A percentile compares a stretch with the other conserved stretches of the same genome.
Evolutionary conservation across 176 grass and related monocot genomes (phyloP).

Genomic region (Avena atlantica): DNA sequence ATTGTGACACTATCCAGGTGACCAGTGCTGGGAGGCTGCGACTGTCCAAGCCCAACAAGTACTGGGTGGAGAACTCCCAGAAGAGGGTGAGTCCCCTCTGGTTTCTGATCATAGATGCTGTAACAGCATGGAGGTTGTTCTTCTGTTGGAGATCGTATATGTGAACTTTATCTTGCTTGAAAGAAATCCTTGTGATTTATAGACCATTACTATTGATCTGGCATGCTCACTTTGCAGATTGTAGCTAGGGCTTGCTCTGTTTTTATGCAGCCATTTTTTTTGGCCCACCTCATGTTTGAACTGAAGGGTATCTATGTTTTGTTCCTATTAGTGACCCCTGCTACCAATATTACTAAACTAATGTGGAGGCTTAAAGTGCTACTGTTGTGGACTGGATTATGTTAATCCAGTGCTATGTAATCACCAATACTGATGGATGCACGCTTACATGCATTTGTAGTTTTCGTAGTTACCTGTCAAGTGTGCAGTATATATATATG

Average conservation of each 20-base stretch:
- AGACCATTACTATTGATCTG: not conserved
- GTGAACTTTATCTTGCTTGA: not conserved
- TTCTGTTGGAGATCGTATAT: not conserved
- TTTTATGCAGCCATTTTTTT: not conserved
- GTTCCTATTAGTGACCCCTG: not conserved
- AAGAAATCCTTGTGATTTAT: not conserved
- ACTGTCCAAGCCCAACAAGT: constrained; percentile 90
- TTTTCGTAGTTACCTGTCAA: not conserved
- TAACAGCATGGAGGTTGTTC: not conserved
- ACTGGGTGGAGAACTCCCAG: constrained; percentile 92
- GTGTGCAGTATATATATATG: not conserved
- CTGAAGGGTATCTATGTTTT: constrained; percentile 11
- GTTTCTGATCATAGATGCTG: not conserved
- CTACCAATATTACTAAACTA: constrained; percentile 5
- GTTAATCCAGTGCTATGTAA: constrained; percentile 22
- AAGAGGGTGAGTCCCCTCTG: constrained; percentile 66
- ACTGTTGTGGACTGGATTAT: not conserved
- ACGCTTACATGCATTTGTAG: not conserved
- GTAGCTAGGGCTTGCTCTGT: not conserved
- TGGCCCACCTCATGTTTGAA: not conserved
- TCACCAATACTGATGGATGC: not conserved
- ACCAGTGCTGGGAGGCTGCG: constrained; percentile 72
- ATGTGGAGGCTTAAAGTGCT: not conserved
- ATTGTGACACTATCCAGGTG: constrained; percentile 71
- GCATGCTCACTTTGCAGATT: not conserved